phyloP scores from a whole-genome alignment of 768 basidiomycete species.

The Pleurotus ostreatus region DNA sequence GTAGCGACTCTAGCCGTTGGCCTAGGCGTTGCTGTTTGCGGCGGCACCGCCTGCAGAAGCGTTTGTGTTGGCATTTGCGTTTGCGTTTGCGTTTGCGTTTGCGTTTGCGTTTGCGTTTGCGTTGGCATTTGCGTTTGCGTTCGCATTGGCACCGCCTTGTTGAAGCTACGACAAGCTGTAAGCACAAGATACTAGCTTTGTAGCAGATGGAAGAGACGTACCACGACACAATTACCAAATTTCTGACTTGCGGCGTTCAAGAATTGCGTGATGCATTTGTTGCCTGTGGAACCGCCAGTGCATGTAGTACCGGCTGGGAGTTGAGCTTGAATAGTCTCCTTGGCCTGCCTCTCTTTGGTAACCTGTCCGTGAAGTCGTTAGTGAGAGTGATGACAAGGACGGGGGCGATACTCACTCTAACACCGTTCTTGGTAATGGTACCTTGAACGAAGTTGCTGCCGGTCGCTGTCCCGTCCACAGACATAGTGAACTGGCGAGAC shows the following conservation, averaged over 20 bases:
- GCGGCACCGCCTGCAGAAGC: neutral
- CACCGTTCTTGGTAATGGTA: slow-evolving; percentile 42
- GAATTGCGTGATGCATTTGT: slow-evolving; percentile 51
- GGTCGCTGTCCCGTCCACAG: slow-evolving; percentile 41
- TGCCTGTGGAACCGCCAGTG: slow-evolving; percentile 38
- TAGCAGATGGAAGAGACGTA: slow-evolving; percentile 12
- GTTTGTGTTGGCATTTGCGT: neutral
- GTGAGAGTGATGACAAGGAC: neutral
- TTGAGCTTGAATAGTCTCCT: slow-evolving; percentile 32
- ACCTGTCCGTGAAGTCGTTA: slow-evolving; percentile 23
- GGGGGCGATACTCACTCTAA: slow-evolving; percentile 29
- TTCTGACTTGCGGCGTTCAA: slow-evolving; percentile 34
- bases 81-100: too few species aligned
- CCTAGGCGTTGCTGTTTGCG: neutral
- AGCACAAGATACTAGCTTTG: neutral
- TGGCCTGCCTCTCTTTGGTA: slow-evolving; percentile 33
- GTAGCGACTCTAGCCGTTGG: neutral
- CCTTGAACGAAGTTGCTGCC: slow-evolving; percentile 32
- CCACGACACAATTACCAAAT: slow-evolving; percentile 54
- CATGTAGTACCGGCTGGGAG: slow-evolving; percentile 49
- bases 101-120: too few species aligned
- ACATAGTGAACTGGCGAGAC: slow-evolving; percentile 39
- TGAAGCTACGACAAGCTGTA: neutral
- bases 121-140: neutral
- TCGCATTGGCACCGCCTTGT: slow-evolving; percentile 1